A percentile compares a stretch with the other conserved stretches of the same genome.
Conservation (phyloP, 768 basidiomycete genomes). For the Peribolospora kevripleyi region DNA sequence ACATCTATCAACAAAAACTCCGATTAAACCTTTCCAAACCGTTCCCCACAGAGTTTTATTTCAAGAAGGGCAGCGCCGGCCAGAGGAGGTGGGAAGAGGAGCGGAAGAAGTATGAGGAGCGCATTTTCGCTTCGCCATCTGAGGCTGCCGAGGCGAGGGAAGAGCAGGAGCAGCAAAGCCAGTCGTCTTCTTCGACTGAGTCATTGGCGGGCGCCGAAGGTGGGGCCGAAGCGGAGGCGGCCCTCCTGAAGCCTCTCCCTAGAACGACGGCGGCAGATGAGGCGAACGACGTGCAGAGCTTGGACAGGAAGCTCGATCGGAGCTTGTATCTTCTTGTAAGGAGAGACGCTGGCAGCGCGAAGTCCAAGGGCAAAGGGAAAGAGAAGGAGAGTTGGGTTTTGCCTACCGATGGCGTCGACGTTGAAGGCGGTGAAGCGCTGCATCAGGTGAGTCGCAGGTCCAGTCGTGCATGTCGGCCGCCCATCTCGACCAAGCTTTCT, state of each 20-base stretch:
- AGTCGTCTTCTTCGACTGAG: conserved; percentile 14
- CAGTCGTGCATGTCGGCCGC: conserved; percentile 11
- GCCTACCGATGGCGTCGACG: conserved; percentile 32
- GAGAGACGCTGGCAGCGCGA: conserved; percentile 10
- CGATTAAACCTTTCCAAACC: no score
- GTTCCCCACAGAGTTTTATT: conserved; percentile 9
- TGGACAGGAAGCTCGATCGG: conserved; percentile 59
- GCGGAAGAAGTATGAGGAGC: conserved; percentile 10
- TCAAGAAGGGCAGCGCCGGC: conserved; percentile 13
- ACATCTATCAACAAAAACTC: no score
- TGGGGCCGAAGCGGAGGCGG: conserved; percentile 29
- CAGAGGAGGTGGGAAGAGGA: conserved; percentile 17
- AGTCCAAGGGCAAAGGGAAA: conserved; percentile 14
- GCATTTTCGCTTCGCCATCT: conserved; percentile 10
- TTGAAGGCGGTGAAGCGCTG: conserved; percentile 41
- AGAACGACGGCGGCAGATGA: conserved; percentile 38
- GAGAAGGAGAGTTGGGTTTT: conserved; percentile 50
- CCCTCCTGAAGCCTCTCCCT: conserved; percentile 20
- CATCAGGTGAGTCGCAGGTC: conserved; percentile 37
- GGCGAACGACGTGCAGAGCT: conserved; percentile 37
- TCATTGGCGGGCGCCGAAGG: conserved; percentile 21
- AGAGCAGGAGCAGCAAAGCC: conserved; percentile 28
- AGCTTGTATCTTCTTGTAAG: conserved; percentile 72
- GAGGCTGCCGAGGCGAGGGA: conserved; percentile 25
- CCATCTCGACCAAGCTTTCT: neutral